phyloP scores from a whole-genome alignment of 352 stramenopile species.

The Phytophthora pseudosyringae region DNA sequence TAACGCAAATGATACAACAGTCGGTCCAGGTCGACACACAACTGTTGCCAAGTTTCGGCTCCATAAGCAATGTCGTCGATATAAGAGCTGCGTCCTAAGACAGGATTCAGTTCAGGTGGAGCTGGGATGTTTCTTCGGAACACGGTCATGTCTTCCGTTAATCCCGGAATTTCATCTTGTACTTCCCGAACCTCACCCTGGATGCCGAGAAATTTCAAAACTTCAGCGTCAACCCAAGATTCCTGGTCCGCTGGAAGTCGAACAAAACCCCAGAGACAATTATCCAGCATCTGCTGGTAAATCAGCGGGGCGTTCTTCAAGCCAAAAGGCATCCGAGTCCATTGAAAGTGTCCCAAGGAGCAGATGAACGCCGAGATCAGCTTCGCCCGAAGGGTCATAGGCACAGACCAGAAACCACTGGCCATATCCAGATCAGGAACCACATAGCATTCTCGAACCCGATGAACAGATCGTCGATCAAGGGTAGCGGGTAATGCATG shows the following conservation, averaged over 20 bases:
- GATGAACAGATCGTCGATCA: too few relatives aligned
- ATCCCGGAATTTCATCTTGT: background rate
- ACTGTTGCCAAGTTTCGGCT: background rate
- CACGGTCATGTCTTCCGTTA: background rate
- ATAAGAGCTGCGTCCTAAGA: background rate
- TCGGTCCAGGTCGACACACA: background rate
- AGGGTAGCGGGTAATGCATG: too few relatives aligned
- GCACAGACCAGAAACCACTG: background rate
- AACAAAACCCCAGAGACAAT: background rate
- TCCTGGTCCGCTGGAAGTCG: background rate
- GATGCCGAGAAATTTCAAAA: background rate
- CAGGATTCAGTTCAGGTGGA: background rate
- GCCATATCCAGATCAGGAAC: background rate
- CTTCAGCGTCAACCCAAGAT: background rate
- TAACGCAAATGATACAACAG: background rate
- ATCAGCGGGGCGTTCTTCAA: too few relatives aligned
- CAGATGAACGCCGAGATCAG: background rate
- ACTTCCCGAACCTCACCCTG: background rate
- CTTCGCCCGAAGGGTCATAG: background rate
- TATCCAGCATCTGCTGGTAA: background rate
- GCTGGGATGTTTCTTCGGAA: background rate
- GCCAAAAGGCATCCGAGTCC: background rate
- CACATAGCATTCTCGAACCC: too few relatives aligned
- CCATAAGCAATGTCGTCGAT: background rate
- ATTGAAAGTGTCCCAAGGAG: background rate